Evolutionary conservation across 192 early-diverging fungal genomes (phyloP).

Genomic region (Kickxella alabastrina): DNA sequence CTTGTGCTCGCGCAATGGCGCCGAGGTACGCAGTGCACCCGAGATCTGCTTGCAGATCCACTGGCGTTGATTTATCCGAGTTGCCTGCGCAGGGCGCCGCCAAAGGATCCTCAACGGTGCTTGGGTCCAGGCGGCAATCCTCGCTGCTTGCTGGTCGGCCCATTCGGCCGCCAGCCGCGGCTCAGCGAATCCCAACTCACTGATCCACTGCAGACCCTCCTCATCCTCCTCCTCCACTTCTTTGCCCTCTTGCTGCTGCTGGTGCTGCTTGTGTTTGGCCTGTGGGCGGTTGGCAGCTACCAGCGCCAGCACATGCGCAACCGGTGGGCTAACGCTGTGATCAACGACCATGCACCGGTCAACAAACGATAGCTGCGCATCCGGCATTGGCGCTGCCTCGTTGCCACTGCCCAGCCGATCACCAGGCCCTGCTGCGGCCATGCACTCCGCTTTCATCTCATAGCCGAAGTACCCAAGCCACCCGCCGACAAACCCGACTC

Average conservation of each 20-base stretch:
- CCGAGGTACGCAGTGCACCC: slow-evolving; percentile 48
- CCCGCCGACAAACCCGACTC: slow-evolving; percentile 69
- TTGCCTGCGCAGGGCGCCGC: too few species aligned
- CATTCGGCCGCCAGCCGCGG: too few species aligned
- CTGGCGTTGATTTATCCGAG: too few species aligned
- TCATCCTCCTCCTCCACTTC: too few species aligned
- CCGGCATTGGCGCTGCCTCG: slow-evolving; percentile 50
- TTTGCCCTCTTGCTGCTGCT: too few species aligned
- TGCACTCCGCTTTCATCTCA: slow-evolving; percentile 81
- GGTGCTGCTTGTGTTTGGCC: not conserved
- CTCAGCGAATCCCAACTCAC: too few species aligned
- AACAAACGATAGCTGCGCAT: slow-evolving; percentile 71
- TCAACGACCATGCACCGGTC: slow-evolving; percentile 75
- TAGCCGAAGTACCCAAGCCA: slow-evolving; percentile 91
- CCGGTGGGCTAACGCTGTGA: slow-evolving; percentile 33
- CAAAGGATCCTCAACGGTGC: too few species aligned
- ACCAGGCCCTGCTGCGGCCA: not conserved
- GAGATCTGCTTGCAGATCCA: slow-evolving; percentile 7
- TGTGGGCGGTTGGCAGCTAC: not conserved
- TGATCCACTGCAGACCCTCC: too few species aligned
- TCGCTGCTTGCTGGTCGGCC: too few species aligned
- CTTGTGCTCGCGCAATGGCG: slow-evolving; percentile 52
- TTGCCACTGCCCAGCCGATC: not conserved
- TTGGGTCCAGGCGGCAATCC: too few species aligned
- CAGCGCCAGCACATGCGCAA: slow-evolving; percentile 19